Conservation (phyloP, 805 yeast species). For the Brettanomyces naardenensis region DNA sequence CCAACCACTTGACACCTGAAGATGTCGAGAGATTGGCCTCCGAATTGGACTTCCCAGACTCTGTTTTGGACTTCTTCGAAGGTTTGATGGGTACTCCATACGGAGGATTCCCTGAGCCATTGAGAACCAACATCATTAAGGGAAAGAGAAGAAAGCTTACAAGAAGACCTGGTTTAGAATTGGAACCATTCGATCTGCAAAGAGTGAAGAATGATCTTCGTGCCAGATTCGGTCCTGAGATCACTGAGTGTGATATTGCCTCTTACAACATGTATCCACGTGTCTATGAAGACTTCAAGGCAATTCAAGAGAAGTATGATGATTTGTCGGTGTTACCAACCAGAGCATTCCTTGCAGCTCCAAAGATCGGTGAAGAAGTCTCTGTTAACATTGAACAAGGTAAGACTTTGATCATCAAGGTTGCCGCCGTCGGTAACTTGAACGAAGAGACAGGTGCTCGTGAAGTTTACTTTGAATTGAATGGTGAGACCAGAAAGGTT, state of each 20-base stretch:
- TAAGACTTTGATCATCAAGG: constrained; percentile 83
- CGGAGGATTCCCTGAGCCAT: constrained; percentile 99
- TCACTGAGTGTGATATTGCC: constrained; percentile 86
- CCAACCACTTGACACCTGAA: constrained; percentile 78
- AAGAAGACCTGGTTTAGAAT: constrained; percentile 84
- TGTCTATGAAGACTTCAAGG: constrained; percentile 84
- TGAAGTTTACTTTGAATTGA: constrained; percentile 95
- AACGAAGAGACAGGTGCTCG: constrained; percentile 79
- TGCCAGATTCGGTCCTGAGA: constrained; percentile 64
- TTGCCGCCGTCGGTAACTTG: constrained; percentile 88
- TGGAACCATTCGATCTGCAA: constrained; percentile 76
- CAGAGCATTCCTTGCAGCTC: constrained; percentile 79
- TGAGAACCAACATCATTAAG: constrained; percentile 82
- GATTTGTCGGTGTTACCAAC: constrained; percentile 95
- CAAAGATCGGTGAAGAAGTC: constrained; percentile 82
- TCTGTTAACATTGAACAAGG: constrained; percentile 89
- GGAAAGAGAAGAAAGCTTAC: constrained; percentile 90
- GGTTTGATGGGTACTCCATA: constrained; percentile 99
- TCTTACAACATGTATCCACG: constrained; percentile 97
- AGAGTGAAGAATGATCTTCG: constrained; percentile 65
- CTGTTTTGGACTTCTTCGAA: constrained; percentile 96
- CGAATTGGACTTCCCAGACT: constrained; percentile 96
- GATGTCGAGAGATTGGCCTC: constrained; percentile 85
- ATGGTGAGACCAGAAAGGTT: constrained; percentile 97
- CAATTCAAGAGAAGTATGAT: constrained; percentile 70